phyloP scores from a whole-genome alignment of 2,329 filamentous ascomycete genomes.

The Aspergillus sclerotialis region DNA sequence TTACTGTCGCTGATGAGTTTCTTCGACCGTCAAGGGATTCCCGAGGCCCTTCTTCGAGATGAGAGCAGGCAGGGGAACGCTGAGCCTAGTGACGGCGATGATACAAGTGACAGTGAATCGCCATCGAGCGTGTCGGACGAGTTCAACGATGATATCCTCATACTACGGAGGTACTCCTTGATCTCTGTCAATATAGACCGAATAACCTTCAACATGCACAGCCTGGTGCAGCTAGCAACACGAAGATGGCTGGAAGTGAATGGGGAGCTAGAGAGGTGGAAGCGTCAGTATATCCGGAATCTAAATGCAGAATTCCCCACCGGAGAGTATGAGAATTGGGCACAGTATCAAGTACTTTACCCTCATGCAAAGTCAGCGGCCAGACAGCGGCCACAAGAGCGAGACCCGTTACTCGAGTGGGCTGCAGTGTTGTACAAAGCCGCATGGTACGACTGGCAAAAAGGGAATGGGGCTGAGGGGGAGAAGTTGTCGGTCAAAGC shows the following conservation, averaged over 20 bases:
- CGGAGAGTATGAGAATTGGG: conserved; percentile 18
- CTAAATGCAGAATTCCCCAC: conserved; percentile 13
- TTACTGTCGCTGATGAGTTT: conserved; percentile 23
- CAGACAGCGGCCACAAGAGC: conserved; percentile 2
- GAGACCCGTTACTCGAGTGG: neutral
- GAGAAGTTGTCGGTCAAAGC: conserved; percentile 10
- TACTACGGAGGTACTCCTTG: conserved; percentile 15
- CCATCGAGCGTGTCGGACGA: conserved; percentile 2
- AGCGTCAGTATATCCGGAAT: conserved; percentile 13
- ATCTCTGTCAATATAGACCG: conserved; percentile 7
- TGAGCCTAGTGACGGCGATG: too few species aligned
- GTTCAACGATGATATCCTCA: conserved; percentile 16
- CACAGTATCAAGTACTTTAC: conserved; percentile 14
- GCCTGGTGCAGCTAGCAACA: conserved; percentile 19
- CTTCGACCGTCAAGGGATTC: conserved; percentile 22
- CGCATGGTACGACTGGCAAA: conserved; percentile 7
- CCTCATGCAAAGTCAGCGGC: conserved; percentile 17
- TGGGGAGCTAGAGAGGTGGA: conserved; percentile 18
- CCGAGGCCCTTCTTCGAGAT: conserved; percentile 11
- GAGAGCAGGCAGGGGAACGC: too few species aligned
- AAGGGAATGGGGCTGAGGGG: too few species aligned
- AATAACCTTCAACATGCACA: conserved; percentile 17
- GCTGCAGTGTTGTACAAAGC: conserved; percentile 5
- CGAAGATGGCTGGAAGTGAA: conserved; percentile 19
- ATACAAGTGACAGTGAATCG: neutral